These are phyloP conservation scores for Euptelea pleiosperma DNA, from an alignment of 164 flowering plant genomes.

Conservation along the genomic window DNA sequence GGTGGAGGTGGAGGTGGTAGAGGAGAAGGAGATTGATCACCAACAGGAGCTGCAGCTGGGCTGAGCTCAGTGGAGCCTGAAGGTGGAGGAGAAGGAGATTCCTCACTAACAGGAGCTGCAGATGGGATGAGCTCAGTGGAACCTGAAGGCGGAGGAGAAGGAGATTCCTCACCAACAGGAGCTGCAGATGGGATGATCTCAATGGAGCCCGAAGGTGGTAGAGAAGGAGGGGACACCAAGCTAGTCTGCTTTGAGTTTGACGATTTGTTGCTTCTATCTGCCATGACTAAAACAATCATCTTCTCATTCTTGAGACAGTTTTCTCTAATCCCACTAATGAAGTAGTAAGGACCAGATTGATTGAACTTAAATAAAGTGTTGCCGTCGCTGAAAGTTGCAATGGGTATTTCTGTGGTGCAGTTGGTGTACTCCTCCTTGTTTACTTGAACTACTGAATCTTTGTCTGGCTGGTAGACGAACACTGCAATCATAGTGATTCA, in stretches of 20 bases:
- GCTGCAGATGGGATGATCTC: constrained; percentile 40
- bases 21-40: no score
- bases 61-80: no score
- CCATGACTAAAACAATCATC: constrained; percentile 60
- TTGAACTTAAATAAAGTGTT: constrained; percentile 53
- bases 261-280: constrained; percentile 62
- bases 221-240: constrained; percentile 20
- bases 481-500: constrained; percentile 51
- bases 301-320: constrained; percentile 76
- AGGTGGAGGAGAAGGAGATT: no score
- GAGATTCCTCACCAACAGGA: constrained; percentile 35
- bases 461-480: constrained; percentile 47
- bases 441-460: constrained; percentile 75
- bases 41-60: no score
- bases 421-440: constrained; percentile 43
- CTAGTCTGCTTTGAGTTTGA: no score
- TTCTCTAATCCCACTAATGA: constrained; percentile 74
- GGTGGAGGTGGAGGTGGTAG: constrained; percentile 35
- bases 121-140: no score
- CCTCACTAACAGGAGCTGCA: no score
- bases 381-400: constrained; percentile 50
- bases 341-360: constrained; percentile 70
- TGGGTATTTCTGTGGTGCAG: constrained; percentile 53
- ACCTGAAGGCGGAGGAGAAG: no score
- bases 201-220: constrained; percentile 25